Base-by-base conservation (phyloP, 2,329 filamentous ascomycete species). In the Ceratocystiopsis sp. region DNA sequence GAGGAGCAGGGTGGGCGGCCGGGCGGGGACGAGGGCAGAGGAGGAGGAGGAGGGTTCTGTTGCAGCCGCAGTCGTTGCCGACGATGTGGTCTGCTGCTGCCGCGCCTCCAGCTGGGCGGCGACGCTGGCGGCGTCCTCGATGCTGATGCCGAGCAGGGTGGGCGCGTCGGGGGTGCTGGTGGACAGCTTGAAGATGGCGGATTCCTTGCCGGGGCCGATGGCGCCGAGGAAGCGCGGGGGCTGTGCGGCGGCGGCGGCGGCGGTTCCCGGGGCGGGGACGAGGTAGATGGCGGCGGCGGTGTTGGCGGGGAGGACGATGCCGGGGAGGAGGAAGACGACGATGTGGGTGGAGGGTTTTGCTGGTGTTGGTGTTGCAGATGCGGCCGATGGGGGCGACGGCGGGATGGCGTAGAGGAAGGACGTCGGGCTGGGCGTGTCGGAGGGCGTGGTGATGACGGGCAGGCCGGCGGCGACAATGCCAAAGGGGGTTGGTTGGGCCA, bases 261-360 rank as follows among this genome's bases (percentile, higher is more conserved):
- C 4, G 21, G 21, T 21, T 4, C 21, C 21, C n/a, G n/a, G n/a
- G n/a, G n/a, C n/a, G n/a, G n/a, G n/a, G 42, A 67, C 80, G 40
- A 93, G 73, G 63, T 95, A 96, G 49, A 98, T 89, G 39, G 86
- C 84, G 14, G 87, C 91, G 6, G 85, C 89, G 17, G 82, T 82
- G 51, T 75, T 73, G 4, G 72, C 66, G 0, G 87, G 87, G 0
- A 98, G 69, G 11, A 70, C 60, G 11, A 80, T 68, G 37, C 80
- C 81, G 0, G 91, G 93, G 1, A 95, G 73, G 34, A 95, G 69
- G 64, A 96, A 93, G 45, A 96, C 78, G 54, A 86, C 81, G 44
- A 96, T 73, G 58, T 96, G 86, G 15, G 80, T 77, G 59, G 91
- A 85, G 42, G 65, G 44, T 34, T n/a, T n/a, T n/a, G n/a, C n/a